Evolutionary conservation across 2,329 filamentous ascomycete species (phyloP), one percentile per base, ranked within the genome.

Genomic region (Incumbomyces delicatus): DNA sequence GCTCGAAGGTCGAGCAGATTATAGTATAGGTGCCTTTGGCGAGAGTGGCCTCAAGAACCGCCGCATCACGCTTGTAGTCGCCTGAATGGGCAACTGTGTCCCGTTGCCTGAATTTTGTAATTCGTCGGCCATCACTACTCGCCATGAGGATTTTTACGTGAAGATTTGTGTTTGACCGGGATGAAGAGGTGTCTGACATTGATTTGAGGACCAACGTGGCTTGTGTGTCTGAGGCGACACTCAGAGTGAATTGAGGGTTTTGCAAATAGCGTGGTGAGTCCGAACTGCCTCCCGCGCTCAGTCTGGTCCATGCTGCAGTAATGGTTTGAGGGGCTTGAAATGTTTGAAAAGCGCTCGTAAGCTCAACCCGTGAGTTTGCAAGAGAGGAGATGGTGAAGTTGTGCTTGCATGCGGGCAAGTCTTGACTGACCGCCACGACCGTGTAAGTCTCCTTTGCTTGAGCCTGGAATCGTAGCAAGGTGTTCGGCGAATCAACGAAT

Each of bases 401-500:
- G 62, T 95, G 89, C 17, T 71, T 74, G 1, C 78, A 73, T 2
- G 83, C 68, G 1, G 85, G 83, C 3, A 96, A 74, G 32, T 83
- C 81, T 58, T 94, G 82, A 57, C 94, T 84, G 13, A 87, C 83
- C 22, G 88, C 72, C 6, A 89, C 85, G 4, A 85, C 69, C 0
- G 78, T 81, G 56, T 78, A 78, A 1, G 66, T 66, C 10, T 67
- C 66, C 13, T 66, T 63, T 1, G 72, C 61, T n/a, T 72, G 65
- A 48, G 74, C 73, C 22, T 85, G 76, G 50, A 94, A 75, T 48
- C 84, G 81, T 37, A 94, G 78, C 6, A 98, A 77, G 0, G 86
- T 94, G 63, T 96, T 94, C 1, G 88, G 88, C 2, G 89, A 94
- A 64, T 95, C 90, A 30, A 96, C 87, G 52, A 87, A 95, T n/a